Evolutionary conservation across 2,329 filamentous ascomycete genomes (phyloP), one percentile per base, ranked within the genome.

Genomic region (Claviceps sp.): DNA sequence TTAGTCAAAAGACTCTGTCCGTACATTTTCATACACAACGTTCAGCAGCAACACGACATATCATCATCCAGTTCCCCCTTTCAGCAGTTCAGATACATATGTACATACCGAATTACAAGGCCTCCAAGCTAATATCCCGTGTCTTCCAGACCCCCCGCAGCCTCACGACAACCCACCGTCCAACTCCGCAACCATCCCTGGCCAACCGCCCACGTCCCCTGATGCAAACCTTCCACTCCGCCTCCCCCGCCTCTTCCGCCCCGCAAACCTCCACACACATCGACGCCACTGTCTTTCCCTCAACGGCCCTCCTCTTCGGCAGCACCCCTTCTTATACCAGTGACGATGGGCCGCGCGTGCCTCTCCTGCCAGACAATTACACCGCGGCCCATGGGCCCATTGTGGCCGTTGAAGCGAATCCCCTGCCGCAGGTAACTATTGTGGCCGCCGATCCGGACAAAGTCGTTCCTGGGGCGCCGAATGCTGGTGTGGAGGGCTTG

Each of bases 181-280:
- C 74, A 48, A 70, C 70, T 8, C 69, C 71, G 24, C 69, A 70
- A 52, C 69, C 70, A 55, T 66, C 72, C 55, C 63, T 71, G 59
- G 58, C 67, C 63, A 65, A 67, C 61, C 72, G 72, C 57, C 67
- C 67, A 54, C 68, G 75, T 60, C 79, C 78, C 42, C 67, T 83
- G 52, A 83, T 84, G 79, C 80, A 84, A 68, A 78, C 76, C 61
- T 82, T 83, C 70, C 69, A 70, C 59, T 72, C 73, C 22, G 71
- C 73, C n/a, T 64, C 73, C 5, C 63, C 74, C 22, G 71, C 74
- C 18, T 64, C 73, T 6, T 63, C 74, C 16, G 69, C 72, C n/a
- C 66, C 71, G 3, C 63, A 70, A 14, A 59, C 65, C 11, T 61
- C 68, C 30, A 58, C 61, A 46, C 67, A 72, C 54, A 71, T 81